phyloP scores from a whole-genome alignment of 352 stramenopile genomes.

The Globisporangium nunn region DNA sequence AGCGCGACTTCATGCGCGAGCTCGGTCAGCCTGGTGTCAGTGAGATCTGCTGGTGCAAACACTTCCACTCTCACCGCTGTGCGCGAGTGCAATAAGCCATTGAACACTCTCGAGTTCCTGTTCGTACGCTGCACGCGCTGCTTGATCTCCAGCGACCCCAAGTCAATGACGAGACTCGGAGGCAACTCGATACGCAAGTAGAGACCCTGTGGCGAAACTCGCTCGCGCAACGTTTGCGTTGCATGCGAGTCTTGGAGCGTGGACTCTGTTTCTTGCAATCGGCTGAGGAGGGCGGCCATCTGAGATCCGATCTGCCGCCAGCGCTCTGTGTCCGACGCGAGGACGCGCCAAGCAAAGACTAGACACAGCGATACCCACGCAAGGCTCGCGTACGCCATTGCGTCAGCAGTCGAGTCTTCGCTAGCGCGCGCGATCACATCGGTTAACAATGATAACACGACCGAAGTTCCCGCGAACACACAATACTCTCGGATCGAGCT shows the following conservation, averaged over 20 bases:
- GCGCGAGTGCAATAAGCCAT: conserved; percentile 25
- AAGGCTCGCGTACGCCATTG: not conserved
- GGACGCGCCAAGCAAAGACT: conserved; percentile 43
- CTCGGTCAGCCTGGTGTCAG: conserved; percentile 32
- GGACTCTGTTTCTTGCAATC: not conserved
- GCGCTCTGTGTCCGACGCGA: conserved; percentile 42
- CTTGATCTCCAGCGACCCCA: conserved; percentile 44
- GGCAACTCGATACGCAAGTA: conserved; percentile 60
- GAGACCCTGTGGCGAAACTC: conserved; percentile 31
- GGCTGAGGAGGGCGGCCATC: not conserved
- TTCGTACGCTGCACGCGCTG: conserved; percentile 30
- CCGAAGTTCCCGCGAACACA: conserved; percentile 16
- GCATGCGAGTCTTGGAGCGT: conserved; percentile 15
- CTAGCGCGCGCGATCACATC: conserved; percentile 7
- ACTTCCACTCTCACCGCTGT: conserved; percentile 48
- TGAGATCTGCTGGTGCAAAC: conserved; percentile 41
- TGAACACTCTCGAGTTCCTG: conserved; percentile 36
- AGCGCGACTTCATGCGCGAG: conserved; percentile 61
- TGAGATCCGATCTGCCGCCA: conserved; percentile 25
- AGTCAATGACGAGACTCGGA: conserved; percentile 57
- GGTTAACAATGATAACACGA: conserved; percentile 1
- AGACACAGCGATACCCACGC: conserved; percentile 23
- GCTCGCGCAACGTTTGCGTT: conserved; percentile 18
- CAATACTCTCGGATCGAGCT: conserved; percentile 4
- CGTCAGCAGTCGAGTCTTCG: not conserved